phyloP scores from a whole-genome alignment of 805 yeast genomes.

The Ogataea neopini region DNA sequence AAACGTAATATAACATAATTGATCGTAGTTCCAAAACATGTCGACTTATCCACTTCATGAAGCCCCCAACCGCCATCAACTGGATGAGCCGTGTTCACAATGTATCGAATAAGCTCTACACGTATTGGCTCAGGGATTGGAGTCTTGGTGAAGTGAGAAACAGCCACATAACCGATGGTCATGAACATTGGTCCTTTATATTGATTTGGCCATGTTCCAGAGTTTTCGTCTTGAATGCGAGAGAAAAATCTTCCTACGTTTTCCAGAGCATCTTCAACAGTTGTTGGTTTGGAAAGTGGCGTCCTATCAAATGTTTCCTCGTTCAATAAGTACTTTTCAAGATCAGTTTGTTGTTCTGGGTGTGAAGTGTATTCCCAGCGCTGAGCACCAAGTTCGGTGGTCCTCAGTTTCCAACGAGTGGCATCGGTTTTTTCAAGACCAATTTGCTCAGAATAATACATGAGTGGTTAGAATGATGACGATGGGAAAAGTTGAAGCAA shows the following conservation, averaged over 20 bases:
- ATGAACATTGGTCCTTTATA: conserved; percentile 98
- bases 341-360: conserved; percentile 51
- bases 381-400: conserved; percentile 73
- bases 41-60: conserved; percentile 87
- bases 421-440: conserved; percentile 72
- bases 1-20: conserved; percentile 82
- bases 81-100: conserved; percentile 92
- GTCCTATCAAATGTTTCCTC: conserved; percentile 23
- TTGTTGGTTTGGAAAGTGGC: conserved; percentile 35
- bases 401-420: conserved; percentile 69
- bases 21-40: conserved; percentile 91
- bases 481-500: too few species aligned
- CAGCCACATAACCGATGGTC: conserved; percentile 84
- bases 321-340: conserved; percentile 51
- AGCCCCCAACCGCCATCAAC: conserved; percentile 99
- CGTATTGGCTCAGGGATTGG: conserved; percentile 66
- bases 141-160: conserved; percentile 66
- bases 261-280: conserved; percentile 55
- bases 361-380: conserved; percentile 70
- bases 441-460: conserved; percentile 65
- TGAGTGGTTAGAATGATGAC: conserved; percentile 2
- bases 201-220: conserved; percentile 90
- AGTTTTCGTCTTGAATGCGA: conserved; percentile 65
- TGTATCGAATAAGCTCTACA: conserved; percentile 75
- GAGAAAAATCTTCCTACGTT: conserved; percentile 75